Conservation (phyloP, 352 stramenopile species). For the Achlya hypogyna region DNA sequence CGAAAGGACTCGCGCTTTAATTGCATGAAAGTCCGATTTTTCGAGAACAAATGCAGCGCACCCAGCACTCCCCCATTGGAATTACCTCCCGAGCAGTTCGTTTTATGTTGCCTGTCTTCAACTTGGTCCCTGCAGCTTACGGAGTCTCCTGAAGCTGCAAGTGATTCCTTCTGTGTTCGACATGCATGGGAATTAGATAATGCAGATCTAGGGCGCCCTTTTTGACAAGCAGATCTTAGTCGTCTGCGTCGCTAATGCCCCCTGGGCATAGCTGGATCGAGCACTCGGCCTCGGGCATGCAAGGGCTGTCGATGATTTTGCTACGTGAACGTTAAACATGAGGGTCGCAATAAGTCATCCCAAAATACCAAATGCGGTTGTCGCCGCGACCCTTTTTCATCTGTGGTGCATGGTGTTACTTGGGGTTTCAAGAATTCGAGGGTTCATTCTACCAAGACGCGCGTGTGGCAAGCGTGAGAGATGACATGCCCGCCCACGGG, state of each 20-base stretch:
- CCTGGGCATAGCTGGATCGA: conserved; percentile 59
- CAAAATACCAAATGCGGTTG: conserved; percentile 68
- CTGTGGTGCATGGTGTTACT: conserved; percentile 26
- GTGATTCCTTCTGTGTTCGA: not conserved
- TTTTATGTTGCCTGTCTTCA: not conserved
- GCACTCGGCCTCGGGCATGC: conserved; percentile 80
- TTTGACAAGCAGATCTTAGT: too few relatives aligned
- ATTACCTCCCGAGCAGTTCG: not conserved
- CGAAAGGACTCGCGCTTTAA: too few relatives aligned
- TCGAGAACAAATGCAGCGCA: not conserved
- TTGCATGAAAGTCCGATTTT: not conserved
- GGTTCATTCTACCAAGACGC: conserved; percentile 62
- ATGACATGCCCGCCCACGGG: conserved; percentile 88
- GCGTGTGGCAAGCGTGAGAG: conserved; percentile 95
- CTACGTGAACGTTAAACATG: conserved; percentile 25
- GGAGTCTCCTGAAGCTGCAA: not conserved
- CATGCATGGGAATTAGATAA: not conserved
- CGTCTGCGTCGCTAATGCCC: conserved; percentile 52
- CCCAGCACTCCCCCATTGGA: not conserved
- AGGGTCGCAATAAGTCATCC: not conserved
- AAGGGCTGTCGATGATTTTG: conserved; percentile 78
- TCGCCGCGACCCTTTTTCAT: conserved; percentile 89
- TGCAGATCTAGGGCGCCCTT: too few relatives aligned
- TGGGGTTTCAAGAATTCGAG: not conserved
- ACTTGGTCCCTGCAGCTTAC: not conserved